A percentile compares a stretch with the other conserved stretches of the same genome.
Conservation (phyloP, 495 filamentous ascomycete genomes). For the Penicillium angulare region DNA sequence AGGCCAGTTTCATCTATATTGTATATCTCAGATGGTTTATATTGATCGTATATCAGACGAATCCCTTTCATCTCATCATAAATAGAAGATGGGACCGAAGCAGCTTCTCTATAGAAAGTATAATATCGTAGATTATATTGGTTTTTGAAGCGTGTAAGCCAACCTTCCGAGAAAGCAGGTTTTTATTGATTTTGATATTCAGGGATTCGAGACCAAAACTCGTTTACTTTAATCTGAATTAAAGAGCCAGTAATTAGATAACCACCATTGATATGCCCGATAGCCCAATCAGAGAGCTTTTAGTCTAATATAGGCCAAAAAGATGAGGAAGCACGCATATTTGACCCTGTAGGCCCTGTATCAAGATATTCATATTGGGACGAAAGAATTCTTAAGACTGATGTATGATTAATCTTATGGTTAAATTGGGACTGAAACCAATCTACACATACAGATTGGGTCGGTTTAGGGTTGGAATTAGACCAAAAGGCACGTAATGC, state of each 20-base stretch:
- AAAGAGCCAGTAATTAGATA: slow-evolving; percentile 8
- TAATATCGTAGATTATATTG: slow-evolving; percentile 2
- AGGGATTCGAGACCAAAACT: slow-evolving; percentile 8
- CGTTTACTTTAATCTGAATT: slow-evolving; percentile 3
- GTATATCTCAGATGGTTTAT: slow-evolving; percentile 9
- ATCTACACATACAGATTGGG: slow-evolving; percentile 3
- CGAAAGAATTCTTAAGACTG: slow-evolving; percentile 7
- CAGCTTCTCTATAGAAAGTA: slow-evolving; percentile 10
- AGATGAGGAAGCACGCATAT: slow-evolving; percentile 1
- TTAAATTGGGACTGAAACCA: slow-evolving; percentile 10
- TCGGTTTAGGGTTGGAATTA: not conserved
- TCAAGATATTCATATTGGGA: slow-evolving; percentile 8
- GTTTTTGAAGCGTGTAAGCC: slow-evolving; percentile 9
- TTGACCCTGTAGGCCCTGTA: slow-evolving; percentile 1
- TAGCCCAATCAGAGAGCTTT: slow-evolving; percentile 3
- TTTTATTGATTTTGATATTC: too few relatives aligned
- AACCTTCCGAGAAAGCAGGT: too few relatives aligned
- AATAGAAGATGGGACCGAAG: slow-evolving; percentile 6
- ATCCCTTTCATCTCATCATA: slow-evolving; percentile 7
- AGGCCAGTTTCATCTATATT: too few relatives aligned
- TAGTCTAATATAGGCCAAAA: slow-evolving; percentile 10
- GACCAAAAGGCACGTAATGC: too few relatives aligned
- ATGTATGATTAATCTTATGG: not conserved
- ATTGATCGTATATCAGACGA: slow-evolving; percentile 2
- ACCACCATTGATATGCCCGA: not conserved